Percentiles rank a stretch among this genome's conserved stretches.
phyloP scores from a whole-genome alignment of 345 rosid species.

The Mercurialis annua region DNA sequence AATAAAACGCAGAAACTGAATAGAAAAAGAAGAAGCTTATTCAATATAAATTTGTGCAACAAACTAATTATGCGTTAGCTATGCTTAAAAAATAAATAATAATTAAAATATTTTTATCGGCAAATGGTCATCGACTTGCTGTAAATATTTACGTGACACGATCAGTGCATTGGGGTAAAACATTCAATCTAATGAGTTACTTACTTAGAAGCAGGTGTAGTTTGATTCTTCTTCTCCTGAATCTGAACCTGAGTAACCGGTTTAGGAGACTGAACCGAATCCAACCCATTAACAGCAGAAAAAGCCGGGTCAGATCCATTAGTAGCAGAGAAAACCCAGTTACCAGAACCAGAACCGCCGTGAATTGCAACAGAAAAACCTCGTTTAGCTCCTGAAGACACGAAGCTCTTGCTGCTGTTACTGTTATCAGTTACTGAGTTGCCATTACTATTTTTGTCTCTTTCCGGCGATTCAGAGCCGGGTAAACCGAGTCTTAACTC shows the following conservation, averaged over 20 bases:
- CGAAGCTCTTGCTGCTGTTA: constrained; percentile 26
- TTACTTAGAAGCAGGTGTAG: constrained; percentile 55
- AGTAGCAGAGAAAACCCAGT: constrained; percentile 49
- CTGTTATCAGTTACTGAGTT: no score
- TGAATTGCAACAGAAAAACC: constrained; percentile 54
- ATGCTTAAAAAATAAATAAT: no score
- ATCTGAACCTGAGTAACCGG: constrained; percentile 26
- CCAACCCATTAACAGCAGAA: constrained; percentile 27
- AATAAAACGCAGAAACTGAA: no score
- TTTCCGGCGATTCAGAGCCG: constrained; percentile 59
- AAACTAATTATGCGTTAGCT: no score
- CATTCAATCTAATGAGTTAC: no score
- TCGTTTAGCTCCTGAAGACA: constrained; percentile 53
- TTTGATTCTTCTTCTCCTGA: constrained; percentile 41
- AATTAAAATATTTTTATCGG: no score
- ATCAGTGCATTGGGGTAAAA: no score
- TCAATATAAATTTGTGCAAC: no score
- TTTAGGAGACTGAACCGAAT: constrained; percentile 29
- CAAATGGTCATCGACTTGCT: no score
- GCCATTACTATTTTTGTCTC: constrained; percentile 22
- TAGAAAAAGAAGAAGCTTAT: no score
- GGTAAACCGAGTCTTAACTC: constrained; percentile 80
- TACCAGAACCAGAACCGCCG: constrained; percentile 29
- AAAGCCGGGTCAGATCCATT: constrained; percentile 32
- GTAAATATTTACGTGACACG: no score